Base-by-base conservation (phyloP, 306 rosid species). In the Corylus heterophylla region DNA sequence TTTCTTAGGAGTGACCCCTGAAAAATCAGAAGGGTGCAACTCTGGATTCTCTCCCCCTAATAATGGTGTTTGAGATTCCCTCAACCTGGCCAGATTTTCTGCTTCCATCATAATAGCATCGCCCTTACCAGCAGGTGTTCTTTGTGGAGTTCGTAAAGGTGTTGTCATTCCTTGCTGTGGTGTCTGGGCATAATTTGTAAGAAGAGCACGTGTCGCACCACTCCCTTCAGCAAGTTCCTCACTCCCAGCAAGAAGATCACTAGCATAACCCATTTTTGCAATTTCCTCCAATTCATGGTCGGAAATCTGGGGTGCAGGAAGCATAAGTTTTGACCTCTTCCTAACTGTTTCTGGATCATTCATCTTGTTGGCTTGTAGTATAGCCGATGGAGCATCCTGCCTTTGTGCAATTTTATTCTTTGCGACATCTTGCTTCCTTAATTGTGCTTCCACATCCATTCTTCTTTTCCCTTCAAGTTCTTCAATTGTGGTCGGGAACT, bases 81-180 rank as follows among this genome's bases (percentile, higher is more conserved):
- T 94, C 87, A 94, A 81, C 91, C 97, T 88, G 45, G 98, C 98
- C 77, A 94, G 84, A 81, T 94, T 94, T 82, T 92, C 96, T 71
- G 98, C 98, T 82, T 94, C 98, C 97, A 94, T 92, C 98, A 92
- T 90, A 77, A 94, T 89, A 73, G 94, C 92, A 69, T 94, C 98
- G 55, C 98, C 97, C 88, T 94, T 94, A 78, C 98, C 89, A 71
- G 92, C 85, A 7, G 98, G 98, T 17, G 97, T 94, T 87, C 98
- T 90, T 85, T 94, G 98, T 61, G 97, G 98, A 27, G 97, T 90
- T 74, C 97, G 88, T 49, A 85, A 77, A 76, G 97, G 94, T 72
- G 97, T 92, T 72, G 97, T 92, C 91, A 82, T 86, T 82, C 93
- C 97, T 74, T 77, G 93, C 76, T 71, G 78, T 58, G 97, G 96